phyloP scores from a whole-genome alignment of 257 asterid genomes.

The Plectranthus barbatus region DNA sequence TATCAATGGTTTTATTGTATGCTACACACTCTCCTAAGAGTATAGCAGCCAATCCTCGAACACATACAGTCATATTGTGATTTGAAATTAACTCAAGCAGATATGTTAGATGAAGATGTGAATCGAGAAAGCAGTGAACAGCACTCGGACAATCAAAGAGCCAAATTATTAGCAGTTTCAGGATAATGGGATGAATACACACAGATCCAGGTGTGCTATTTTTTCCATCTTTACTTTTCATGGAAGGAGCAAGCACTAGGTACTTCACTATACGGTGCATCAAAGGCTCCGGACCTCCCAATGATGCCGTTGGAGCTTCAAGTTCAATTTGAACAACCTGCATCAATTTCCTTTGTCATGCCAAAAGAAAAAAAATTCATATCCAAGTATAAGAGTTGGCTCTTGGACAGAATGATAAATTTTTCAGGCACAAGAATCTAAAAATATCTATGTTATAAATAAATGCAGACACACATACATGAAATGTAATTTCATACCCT shows the following conservation, averaged over 20 bases:
- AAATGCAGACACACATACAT: slow-evolving; percentile 2
- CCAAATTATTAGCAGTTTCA: slow-evolving; percentile 77
- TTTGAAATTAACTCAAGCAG: slow-evolving; percentile 67
- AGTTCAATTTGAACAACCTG: slow-evolving; percentile 79
- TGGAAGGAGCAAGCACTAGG: slow-evolving; percentile 77
- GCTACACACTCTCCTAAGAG: slow-evolving; percentile 70
- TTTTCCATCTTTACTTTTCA: slow-evolving; percentile 69
- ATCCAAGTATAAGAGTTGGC: neutral
- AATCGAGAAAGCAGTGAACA: slow-evolving; percentile 73
- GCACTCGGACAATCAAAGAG: slow-evolving; percentile 77
- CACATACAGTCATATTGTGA: slow-evolving; percentile 46
- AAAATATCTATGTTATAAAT: neutral
- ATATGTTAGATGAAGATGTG: slow-evolving; percentile 77
- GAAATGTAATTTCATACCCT: slow-evolving; percentile 38
- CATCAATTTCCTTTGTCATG: slow-evolving; percentile 17
- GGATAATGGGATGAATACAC: slow-evolving; percentile 60
- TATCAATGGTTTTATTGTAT: slow-evolving; percentile 43
- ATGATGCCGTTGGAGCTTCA: slow-evolving; percentile 57
- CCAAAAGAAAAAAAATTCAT: neutral
- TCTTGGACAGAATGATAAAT: neutral
- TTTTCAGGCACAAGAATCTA: slow-evolving; percentile 41
- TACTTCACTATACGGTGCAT: slow-evolving; percentile 89
- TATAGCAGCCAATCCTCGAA: slow-evolving; percentile 72
- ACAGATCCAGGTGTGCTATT: slow-evolving; percentile 26
- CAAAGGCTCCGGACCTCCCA: slow-evolving; percentile 80